A percentile compares a stretch with the other conserved stretches of the same genome.
phyloP scores from a whole-genome alignment of 257 asterid genomes.

The Buddleja alternifolia region DNA sequence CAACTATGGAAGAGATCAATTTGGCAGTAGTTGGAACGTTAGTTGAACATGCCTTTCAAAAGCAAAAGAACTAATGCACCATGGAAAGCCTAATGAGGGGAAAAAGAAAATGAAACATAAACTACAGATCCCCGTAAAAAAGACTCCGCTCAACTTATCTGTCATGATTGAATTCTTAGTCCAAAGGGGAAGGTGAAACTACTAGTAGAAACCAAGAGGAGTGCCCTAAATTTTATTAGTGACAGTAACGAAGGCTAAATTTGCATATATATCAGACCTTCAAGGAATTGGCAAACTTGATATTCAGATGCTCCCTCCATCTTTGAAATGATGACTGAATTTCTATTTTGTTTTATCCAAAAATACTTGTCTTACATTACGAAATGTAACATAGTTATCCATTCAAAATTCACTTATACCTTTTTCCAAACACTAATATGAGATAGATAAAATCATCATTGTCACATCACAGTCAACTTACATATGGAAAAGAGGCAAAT shows the following conservation, averaged over 20 bases:
- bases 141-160: background rate
- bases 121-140: background rate
- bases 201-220: background rate
- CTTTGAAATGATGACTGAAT: too few species aligned
- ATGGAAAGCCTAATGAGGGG: background rate
- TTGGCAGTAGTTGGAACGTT: background rate
- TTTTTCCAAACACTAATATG: too few species aligned
- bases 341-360: too few species aligned
- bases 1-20: too few species aligned
- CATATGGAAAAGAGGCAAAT: too few species aligned
- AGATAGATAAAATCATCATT: too few species aligned
- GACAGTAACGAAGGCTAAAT: background rate
- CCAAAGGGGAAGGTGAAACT: background rate
- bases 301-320: background rate
- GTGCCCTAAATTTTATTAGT: background rate
- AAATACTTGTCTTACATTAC: too few species aligned
- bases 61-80: background rate
- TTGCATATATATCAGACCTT: constrained; percentile 4
- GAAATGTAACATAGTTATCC: too few species aligned
- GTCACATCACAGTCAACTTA: too few species aligned
- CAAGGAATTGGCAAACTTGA: background rate
- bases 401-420: too few species aligned
- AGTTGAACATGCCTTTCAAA: background rate
- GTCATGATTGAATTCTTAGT: background rate
- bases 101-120: background rate